A percentile compares a stretch with the other conserved stretches of the same genome.
These are phyloP conservation scores for Pythium volutum DNA, from an alignment of 352 stramenopile species.

Conservation along the genomic window DNA sequence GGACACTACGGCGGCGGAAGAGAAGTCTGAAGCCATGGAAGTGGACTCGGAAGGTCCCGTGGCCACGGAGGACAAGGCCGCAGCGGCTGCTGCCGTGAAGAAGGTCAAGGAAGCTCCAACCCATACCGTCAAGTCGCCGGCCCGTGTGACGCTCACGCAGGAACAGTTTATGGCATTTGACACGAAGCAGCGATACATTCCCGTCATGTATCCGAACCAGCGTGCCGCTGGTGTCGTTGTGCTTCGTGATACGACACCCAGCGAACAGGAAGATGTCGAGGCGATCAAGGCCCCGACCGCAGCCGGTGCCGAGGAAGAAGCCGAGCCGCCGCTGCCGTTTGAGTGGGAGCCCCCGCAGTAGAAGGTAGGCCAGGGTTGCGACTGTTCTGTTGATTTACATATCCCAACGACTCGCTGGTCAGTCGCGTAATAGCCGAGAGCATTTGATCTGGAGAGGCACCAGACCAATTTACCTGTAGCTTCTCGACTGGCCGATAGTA, in stretches of 20 bases:
- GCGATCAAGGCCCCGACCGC: conserved; percentile 89
- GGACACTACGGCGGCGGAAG: conserved; percentile 26
- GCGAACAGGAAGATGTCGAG: conserved; percentile 93
- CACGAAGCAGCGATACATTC: conserved; percentile 90
- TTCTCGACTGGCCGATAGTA: too few relatives aligned
- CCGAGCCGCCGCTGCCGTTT: conserved; percentile 94
- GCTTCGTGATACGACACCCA: conserved; percentile 92
- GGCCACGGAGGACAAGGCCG: conserved; percentile 35
- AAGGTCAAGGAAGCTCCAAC: conserved; percentile 93
- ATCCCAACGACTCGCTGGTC: background rate
- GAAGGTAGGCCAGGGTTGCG: background rate
- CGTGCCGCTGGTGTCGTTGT: conserved; percentile 93
- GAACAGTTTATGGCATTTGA: conserved; percentile 90
- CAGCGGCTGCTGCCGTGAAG: conserved; percentile 14
- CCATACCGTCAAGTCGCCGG: conserved; percentile 93
- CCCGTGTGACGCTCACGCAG: conserved; percentile 92
- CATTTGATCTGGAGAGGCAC: background rate
- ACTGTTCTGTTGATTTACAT: conserved; percentile 8
- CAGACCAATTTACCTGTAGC: too few relatives aligned
- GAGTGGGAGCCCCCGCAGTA: conserved; percentile 91
- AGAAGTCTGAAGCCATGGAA: conserved; percentile 73
- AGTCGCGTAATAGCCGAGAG: too few relatives aligned
- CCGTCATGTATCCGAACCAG: conserved; percentile 64
- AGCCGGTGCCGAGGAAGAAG: conserved; percentile 91
- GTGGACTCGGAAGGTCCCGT: conserved; percentile 52